Conservation (phyloP, 2,329 filamentous ascomycete species). For the Fusarium denticulatum region DNA sequence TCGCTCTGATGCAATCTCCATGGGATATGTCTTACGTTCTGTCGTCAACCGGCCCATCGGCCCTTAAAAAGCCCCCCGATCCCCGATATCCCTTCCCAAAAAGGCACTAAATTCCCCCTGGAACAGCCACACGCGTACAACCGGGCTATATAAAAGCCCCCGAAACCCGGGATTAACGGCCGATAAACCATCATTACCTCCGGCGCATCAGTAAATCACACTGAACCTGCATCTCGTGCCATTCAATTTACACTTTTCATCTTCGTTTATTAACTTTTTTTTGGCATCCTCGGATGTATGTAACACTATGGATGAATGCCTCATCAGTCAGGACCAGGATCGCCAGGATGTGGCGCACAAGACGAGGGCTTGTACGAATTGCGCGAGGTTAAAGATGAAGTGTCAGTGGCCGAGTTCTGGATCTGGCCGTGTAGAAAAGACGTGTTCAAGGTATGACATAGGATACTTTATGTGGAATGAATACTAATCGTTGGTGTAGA, state of each 20-base stretch:
- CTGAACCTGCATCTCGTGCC: background rate
- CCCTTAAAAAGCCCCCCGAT: background rate
- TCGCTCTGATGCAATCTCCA: background rate
- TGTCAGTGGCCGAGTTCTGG: slow-evolving; percentile 47
- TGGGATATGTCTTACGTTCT: background rate
- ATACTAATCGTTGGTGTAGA: slow-evolving; percentile 31
- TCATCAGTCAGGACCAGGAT: slow-evolving; percentile 24
- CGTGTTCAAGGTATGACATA: slow-evolving; percentile 42
- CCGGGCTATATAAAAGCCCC: slow-evolving; percentile 20
- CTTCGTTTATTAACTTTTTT: background rate
- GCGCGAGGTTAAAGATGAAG: slow-evolving; percentile 51
- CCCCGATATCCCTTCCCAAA: background rate
- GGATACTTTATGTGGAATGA: fast-evolving
- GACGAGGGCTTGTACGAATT: slow-evolving; percentile 48
- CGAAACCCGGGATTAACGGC: slow-evolving; percentile 31
- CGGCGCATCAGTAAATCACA: background rate
- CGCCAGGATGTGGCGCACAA: slow-evolving; percentile 22
- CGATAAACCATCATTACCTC: slow-evolving; percentile 8
- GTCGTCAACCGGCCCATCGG: background rate
- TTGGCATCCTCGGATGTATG: background rate
- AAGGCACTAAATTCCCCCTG: background rate
- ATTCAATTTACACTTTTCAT: background rate
- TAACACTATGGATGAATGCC: slow-evolving; percentile 33
- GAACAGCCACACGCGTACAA: background rate
- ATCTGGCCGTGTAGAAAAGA: slow-evolving; percentile 24